Percentiles rank a stretch among this genome's conserved stretches.
These are phyloP conservation scores for Eimeria mitis DNA, from an alignment of 169 alveolate genomes.

Conservation along the genomic window DNA sequence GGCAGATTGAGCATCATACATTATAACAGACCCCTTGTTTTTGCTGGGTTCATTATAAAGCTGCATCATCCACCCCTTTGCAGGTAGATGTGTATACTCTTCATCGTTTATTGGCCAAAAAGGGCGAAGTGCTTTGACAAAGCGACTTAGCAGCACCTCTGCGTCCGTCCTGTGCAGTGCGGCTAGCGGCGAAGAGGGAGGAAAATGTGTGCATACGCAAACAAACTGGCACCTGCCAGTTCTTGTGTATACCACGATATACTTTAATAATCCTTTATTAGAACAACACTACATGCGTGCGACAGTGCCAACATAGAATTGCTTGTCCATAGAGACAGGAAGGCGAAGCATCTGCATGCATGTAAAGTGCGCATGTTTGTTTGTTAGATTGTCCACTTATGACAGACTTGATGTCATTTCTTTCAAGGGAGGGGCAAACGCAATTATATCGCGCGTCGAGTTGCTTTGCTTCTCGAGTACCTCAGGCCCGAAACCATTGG, in stretches of 20 bases:
- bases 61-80: not conserved
- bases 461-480: slow-evolving; percentile 28
- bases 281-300: not conserved
- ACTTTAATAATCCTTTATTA: not conserved
- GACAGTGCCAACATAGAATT: not conserved
- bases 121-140: slow-evolving; percentile 7
- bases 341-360: too few species aligned
- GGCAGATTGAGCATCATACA: too few species aligned
- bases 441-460: slow-evolving; percentile 58
- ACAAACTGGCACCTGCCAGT: not conserved
- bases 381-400: not conserved
- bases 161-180: slow-evolving; percentile 7
- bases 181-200: not conserved
- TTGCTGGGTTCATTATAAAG: not conserved
- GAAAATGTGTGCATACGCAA: not conserved
- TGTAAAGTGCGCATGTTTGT: not conserved
- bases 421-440: slow-evolving; percentile 50
- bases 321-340: not conserved
- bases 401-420: slow-evolving; percentile 44
- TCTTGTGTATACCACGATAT: not conserved
- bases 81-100: not conserved
- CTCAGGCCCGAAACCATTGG: slow-evolving; percentile 25
- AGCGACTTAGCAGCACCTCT: not conserved
- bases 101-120: not conserved
- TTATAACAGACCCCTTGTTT: not conserved